Conservation (phyloP, 2,329 filamentous ascomycete species). For the Raffaelea albimanens region DNA sequence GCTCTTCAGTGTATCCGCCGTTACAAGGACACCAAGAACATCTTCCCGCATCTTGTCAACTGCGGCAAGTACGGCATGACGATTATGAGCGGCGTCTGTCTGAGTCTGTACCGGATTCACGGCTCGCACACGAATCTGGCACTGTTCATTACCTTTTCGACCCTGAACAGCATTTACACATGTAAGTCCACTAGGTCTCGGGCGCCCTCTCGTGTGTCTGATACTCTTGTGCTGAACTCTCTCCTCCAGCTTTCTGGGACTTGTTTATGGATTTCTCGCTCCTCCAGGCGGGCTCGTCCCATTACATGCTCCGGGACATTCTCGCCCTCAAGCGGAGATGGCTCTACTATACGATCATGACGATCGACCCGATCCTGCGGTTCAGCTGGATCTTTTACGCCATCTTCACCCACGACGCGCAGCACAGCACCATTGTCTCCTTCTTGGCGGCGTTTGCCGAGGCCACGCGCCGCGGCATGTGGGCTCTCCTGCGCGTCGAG, state of each 20-base stretch:
- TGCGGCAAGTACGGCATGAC: slow-evolving; percentile 84
- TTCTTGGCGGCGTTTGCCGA: slow-evolving; percentile 74
- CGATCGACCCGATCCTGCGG: slow-evolving; percentile 72
- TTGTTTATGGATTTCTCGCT: slow-evolving; percentile 93
- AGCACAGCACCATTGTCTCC: slow-evolving; percentile 74
- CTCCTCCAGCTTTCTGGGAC: slow-evolving; percentile 74
- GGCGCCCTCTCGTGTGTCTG: no score
- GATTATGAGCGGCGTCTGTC: slow-evolving; percentile 64
- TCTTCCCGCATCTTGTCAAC: slow-evolving; percentile 89
- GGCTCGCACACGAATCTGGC: slow-evolving; percentile 47
- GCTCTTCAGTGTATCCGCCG: slow-evolving; percentile 83
- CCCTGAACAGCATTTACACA: slow-evolving; percentile 74
- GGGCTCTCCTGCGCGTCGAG: slow-evolving; percentile 89
- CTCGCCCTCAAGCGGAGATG: slow-evolving; percentile 70
- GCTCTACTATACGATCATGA: slow-evolving; percentile 81
- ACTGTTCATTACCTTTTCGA: slow-evolving; percentile 70
- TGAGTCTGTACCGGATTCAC: slow-evolving; percentile 78
- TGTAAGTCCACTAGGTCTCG: no score
- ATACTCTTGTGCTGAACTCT: no score
- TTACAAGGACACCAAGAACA: slow-evolving; percentile 75
- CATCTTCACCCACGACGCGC: slow-evolving; percentile 67
- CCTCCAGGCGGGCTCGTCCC: slow-evolving; percentile 63
- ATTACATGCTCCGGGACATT: slow-evolving; percentile 63
- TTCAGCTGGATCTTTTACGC: slow-evolving; percentile 95
- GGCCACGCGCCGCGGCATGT: slow-evolving; percentile 75